Base-by-base conservation (phyloP, 768 basidiomycete genomes). In the Tulasnella sp. region DNA sequence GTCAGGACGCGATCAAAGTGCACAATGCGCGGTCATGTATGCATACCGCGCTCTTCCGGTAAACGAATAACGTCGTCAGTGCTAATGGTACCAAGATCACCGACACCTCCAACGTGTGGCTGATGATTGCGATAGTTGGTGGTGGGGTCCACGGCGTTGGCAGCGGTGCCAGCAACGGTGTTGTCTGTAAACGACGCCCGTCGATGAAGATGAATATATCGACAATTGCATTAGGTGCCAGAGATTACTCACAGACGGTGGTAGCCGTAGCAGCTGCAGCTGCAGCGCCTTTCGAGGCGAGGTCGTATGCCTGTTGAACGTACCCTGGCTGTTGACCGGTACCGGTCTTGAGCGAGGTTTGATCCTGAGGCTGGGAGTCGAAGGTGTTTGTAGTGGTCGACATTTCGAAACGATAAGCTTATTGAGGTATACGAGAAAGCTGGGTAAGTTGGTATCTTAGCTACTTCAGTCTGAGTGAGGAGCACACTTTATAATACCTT, bases 41-140 rank as follows among this genome's bases (percentile, higher is more conserved):
- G 41, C 69, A 6, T 32, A 72, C 71, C 59, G 32, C 71, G 71
- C 29, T 72, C 71, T 64, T 72, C 71, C 12, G 71, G 71, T 5
- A 72, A 62, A 26, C 64, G 62, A 36, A 39, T 62, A 19, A 72
- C 71, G 17, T 66, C 64, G 39, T 39, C 44, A 11, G 36, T 47
- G 44, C 64, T 64, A 0, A 29, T 16, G 36, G 62, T 66, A 2
- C 71, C 71, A 35, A 72, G 71, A 63, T 72, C 64, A 16, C 71
- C 71, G 16, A 72, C 71, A 14, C 71, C 71, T 63, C 71, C 71
- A 63, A 36, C 36, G 14, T 64, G 59, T 40, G 34, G 37, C 22
- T 35, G 59, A 39, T 72, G 36, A 17, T 63, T 63, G 40, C 62
- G 36, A 39, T 39, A 37, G 36, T 63, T 37, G 47, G 69, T 52